A percentile compares a stretch with the other conserved stretches of the same genome.
Conservation (phyloP, 2,329 filamentous ascomycete genomes). For the Diaporthe ilicicola region DNA sequence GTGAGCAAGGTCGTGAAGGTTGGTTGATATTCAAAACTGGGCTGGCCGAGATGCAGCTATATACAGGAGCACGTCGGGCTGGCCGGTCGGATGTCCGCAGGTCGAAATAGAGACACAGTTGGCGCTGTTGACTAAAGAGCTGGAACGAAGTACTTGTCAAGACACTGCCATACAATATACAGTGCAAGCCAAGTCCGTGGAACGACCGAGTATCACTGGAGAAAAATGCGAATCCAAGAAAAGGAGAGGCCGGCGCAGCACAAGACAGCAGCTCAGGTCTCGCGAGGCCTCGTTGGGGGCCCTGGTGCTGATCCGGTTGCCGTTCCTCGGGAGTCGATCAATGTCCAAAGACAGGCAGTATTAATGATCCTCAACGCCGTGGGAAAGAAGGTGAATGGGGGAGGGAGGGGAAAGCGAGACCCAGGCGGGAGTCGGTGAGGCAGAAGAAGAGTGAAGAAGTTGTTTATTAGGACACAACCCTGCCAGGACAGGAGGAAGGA, state of each 20-base stretch:
- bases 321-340: background rate
- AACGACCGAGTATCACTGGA: background rate
- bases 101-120: background rate
- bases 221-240: background rate
- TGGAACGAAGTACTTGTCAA: background rate
- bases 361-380: background rate
- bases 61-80: background rate
- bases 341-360: background rate
- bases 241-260: background rate
- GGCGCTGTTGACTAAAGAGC: background rate
- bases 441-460: background rate
- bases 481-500: background rate
- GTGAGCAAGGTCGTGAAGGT: background rate
- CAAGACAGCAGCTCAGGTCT: background rate
- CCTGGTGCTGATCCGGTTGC: background rate
- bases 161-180: background rate
- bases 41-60: background rate
- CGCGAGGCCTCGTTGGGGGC: background rate
- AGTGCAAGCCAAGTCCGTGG: background rate
- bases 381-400: background rate
- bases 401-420: background rate
- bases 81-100: background rate
- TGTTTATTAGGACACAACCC: background rate
- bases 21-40: background rate
- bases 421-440: background rate